phyloP scores from a whole-genome alignment of 2,329 filamentous ascomycete genomes.

The Chrysoporthe puriensis region DNA sequence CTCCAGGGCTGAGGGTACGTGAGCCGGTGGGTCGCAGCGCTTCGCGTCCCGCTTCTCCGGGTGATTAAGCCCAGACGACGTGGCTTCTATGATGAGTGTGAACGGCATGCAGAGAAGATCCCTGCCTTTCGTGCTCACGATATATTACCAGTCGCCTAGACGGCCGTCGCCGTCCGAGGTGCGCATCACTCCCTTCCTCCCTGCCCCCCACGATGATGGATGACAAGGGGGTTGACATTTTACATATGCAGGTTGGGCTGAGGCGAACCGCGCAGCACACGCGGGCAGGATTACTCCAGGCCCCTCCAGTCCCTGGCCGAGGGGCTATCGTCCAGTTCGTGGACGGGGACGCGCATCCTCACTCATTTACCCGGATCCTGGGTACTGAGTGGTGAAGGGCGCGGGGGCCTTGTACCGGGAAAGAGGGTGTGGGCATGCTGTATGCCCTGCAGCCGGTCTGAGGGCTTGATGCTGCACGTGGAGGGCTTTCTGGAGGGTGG shows the following conservation, averaged over 20 bases:
- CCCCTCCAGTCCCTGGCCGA: not conserved
- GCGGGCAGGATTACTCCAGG: not conserved
- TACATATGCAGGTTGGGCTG: conserved; percentile 8
- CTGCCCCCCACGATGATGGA: not conserved
- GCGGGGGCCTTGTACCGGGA: not conserved
- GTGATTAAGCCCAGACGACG: not conserved
- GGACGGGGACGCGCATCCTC: not conserved
- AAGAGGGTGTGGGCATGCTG: conserved; percentile 1
- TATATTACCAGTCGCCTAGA: not conserved
- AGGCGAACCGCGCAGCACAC: not conserved
- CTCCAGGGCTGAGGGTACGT: not conserved
- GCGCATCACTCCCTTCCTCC: not conserved
- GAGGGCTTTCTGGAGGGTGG: not conserved
- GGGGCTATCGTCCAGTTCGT: not conserved
- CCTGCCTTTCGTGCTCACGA: not conserved
- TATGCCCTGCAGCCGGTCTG: conserved; percentile 15
- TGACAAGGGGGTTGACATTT: not conserved
- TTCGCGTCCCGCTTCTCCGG: conserved; percentile 11
- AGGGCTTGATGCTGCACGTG: conserved; percentile 8
- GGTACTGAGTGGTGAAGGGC: not conserved
- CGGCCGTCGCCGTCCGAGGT: conserved; percentile 3
- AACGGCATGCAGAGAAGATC: not conserved
- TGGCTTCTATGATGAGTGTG: not conserved
- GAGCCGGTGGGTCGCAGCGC: not conserved
- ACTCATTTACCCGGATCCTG: not conserved